These are phyloP conservation scores for Phytophthora constricta DNA, from an alignment of 352 stramenopile species.

Conservation along the genomic window DNA sequence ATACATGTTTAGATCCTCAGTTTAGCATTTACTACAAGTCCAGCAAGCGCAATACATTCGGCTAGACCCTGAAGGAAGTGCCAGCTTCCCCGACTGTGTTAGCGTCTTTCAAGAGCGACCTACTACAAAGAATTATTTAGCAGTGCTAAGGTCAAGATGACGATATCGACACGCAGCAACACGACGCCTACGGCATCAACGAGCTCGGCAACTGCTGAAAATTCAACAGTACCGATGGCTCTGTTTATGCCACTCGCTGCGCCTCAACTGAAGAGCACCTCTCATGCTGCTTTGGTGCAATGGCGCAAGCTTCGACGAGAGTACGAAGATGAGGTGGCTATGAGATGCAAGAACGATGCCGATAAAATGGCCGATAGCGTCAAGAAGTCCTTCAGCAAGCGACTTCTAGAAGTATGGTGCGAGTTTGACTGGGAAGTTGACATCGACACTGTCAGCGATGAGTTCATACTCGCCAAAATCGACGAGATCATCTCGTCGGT, in stretches of 20 bases:
- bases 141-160: slow-evolving; percentile 12
- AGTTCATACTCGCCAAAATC: slow-evolving; percentile 21
- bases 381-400: slow-evolving; percentile 12
- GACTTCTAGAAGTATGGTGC: slow-evolving; percentile 18
- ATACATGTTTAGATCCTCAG: not conserved
- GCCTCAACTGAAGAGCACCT: slow-evolving; percentile 15
- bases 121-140: slow-evolving; percentile 20
- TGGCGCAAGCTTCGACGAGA: slow-evolving; percentile 20
- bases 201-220: not conserved
- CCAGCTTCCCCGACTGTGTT: slow-evolving; percentile 8
- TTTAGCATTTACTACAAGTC: not conserved
- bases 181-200: not conserved
- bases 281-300: slow-evolving; percentile 7
- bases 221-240: slow-evolving; percentile 9
- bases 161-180: not conserved
- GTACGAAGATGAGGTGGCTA: slow-evolving; percentile 18
- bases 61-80: slow-evolving; percentile 8
- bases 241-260: slow-evolving; percentile 18
- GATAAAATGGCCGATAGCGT: slow-evolving; percentile 15
- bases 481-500: slow-evolving; percentile 28
- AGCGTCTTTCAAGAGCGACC: slow-evolving; percentile 5
- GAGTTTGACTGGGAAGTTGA: slow-evolving; percentile 23
- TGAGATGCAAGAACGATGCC: slow-evolving; percentile 20
- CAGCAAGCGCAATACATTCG: slow-evolving; percentile 10
- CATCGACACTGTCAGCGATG: slow-evolving; percentile 12